Conservation (phyloP, 768 basidiomycete genomes). For the Mycena galopus region DNA sequence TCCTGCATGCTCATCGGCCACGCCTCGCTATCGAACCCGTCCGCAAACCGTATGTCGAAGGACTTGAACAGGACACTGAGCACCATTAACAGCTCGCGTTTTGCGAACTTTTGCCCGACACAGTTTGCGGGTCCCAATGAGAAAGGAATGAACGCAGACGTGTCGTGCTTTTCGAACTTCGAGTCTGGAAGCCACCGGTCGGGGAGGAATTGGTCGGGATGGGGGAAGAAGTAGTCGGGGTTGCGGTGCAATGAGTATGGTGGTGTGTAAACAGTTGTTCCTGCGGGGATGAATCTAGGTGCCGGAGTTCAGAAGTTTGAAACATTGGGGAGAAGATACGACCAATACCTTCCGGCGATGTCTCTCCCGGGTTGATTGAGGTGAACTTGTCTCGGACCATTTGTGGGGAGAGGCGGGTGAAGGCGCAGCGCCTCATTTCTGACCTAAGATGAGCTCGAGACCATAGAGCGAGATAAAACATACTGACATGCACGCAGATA, state of each 20-base stretch:
- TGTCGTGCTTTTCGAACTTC: constrained; percentile 38
- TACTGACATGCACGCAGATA: constrained; percentile 53
- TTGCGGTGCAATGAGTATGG: constrained; percentile 60
- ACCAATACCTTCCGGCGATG: constrained; percentile 6
- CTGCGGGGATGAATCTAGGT: constrained; percentile 60
- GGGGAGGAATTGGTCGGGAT: constrained; percentile 58
- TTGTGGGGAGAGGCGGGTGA: constrained; percentile 60
- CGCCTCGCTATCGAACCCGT: constrained; percentile 44
- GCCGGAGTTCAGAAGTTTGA: background rate
- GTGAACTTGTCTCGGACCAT: constrained; percentile 50
- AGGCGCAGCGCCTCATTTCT: constrained; percentile 67
- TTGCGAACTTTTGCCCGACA: too few relatives aligned
- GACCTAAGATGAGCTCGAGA: background rate
- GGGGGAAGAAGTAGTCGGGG: constrained; percentile 61
- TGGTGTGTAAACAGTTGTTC: constrained; percentile 59
- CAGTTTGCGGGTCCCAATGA: constrained; percentile 57
- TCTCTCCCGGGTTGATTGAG: background rate
- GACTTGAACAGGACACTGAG: constrained; percentile 51
- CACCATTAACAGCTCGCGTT: constrained; percentile 56
- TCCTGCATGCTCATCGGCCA: constrained; percentile 54
- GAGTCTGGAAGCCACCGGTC: constrained; percentile 52
- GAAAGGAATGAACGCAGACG: constrained; percentile 57
- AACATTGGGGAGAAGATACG: background rate
- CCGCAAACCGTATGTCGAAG: constrained; percentile 53
- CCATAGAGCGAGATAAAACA: background rate